Evolutionary conservation across 1,139 yeast species (phyloP).

Genomic region (Yamadazyma trypodendri): DNA sequence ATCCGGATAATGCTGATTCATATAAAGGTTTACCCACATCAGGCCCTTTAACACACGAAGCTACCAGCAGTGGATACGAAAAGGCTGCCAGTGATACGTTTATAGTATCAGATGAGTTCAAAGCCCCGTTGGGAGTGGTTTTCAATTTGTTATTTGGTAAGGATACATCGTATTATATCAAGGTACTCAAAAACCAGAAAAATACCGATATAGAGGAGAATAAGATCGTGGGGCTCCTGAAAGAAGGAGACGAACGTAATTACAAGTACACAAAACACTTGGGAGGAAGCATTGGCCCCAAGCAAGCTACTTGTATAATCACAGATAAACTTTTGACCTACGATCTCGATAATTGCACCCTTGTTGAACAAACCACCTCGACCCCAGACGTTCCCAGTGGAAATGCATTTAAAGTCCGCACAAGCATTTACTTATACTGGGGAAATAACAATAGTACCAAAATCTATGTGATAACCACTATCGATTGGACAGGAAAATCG

Average conservation of each 20-base stretch:
- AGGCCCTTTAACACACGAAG: slow-evolving; percentile 40
- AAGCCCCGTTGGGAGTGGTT: slow-evolving; percentile 82
- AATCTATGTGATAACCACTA: slow-evolving; percentile 59
- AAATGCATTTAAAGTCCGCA: slow-evolving; percentile 69
- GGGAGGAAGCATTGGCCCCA: slow-evolving; percentile 85
- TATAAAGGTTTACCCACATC: slow-evolving; percentile 38
- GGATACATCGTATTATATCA: slow-evolving; percentile 57
- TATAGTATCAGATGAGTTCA: slow-evolving; percentile 57
- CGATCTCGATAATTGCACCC: slow-evolving; percentile 56
- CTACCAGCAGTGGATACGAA: slow-evolving; percentile 42
- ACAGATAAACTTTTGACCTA: slow-evolving; percentile 67
- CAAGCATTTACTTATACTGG: slow-evolving; percentile 74
- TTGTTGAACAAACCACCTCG: slow-evolving; percentile 64
- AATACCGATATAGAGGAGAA: slow-evolving; percentile 61
- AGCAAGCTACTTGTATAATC: slow-evolving; percentile 81
- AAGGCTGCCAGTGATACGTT: slow-evolving; percentile 61
- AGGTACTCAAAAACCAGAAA: slow-evolving; percentile 64
- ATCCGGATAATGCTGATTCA: slow-evolving; percentile 4
- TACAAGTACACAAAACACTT: slow-evolving; percentile 81
- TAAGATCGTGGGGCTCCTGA: slow-evolving; percentile 44
- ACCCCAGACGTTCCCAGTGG: slow-evolving; percentile 99
- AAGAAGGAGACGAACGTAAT: slow-evolving; percentile 43
- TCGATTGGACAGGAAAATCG: slow-evolving; percentile 91
- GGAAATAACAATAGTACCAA: slow-evolving; percentile 67
- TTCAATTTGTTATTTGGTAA: slow-evolving; percentile 71